Evolutionary conservation across 176 grass and related monocot species (phyloP).

Genomic region (Oryza nivara): DNA sequence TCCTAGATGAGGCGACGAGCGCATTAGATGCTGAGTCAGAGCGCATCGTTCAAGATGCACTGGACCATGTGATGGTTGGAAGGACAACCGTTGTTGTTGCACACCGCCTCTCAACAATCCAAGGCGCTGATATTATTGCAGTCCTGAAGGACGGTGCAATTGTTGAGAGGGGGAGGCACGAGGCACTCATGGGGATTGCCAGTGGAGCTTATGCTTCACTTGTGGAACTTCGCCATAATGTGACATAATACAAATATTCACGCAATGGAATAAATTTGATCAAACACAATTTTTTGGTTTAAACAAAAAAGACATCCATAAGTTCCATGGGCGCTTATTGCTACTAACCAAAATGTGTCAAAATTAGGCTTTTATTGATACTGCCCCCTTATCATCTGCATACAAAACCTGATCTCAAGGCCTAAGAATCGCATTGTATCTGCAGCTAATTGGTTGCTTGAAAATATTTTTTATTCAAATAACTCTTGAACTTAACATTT

Average conservation of each 20-base stretch:
- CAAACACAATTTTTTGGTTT: not conserved
- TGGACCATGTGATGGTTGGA: constrained; percentile 44
- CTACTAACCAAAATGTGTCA: not conserved
- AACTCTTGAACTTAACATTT: not conserved
- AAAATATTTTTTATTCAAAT: not conserved
- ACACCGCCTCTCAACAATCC: constrained; percentile 52
- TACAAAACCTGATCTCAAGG: not conserved
- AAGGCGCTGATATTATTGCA: constrained; percentile 42
- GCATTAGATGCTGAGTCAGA: constrained; percentile 66
- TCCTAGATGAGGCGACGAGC: constrained; percentile 72
- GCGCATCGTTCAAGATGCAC: constrained; percentile 51
- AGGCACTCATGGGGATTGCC: constrained; percentile 28
- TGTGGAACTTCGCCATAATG: constrained; percentile 38
- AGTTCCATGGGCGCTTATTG: not conserved
- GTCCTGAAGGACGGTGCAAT: constrained; percentile 49
- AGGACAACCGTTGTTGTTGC: constrained; percentile 51
- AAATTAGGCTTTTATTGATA: not conserved
- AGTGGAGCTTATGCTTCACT: constrained; percentile 49
- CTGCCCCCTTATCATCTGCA: not conserved
- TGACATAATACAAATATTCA: not conserved
- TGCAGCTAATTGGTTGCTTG: not conserved
- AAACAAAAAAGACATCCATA: too few relatives aligned
- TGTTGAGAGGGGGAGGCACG: constrained; percentile 49
- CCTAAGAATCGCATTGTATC: not conserved
- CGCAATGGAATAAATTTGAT: not conserved